These are phyloP conservation scores for Apiospora malaysiana DNA, from an alignment of 2,329 filamentous ascomycete species.

Conservation along the genomic window DNA sequence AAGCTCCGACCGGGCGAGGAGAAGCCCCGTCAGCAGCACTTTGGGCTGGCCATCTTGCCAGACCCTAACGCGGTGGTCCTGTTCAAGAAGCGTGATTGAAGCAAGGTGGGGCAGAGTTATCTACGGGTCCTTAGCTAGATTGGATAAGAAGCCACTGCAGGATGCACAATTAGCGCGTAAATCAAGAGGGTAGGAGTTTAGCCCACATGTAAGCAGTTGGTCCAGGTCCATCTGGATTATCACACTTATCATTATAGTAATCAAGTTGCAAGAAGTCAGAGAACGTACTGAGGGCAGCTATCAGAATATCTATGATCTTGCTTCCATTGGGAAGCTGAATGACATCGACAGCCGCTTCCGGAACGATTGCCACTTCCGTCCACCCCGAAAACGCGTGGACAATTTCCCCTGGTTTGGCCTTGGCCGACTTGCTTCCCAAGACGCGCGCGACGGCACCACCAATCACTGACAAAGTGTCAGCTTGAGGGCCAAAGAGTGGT, in stretches of 20 bases:
- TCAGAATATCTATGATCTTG: conserved; percentile 55
- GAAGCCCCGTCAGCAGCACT: too few species aligned
- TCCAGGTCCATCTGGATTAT: background rate
- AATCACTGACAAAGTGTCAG: conserved; percentile 53
- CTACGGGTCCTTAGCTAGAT: too few species aligned
- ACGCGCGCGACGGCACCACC: conserved; percentile 60
- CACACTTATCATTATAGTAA: background rate
- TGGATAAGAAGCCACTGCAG: background rate
- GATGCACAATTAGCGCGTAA: background rate
- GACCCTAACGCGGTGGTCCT: too few species aligned
- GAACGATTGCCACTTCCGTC: conserved; percentile 61
- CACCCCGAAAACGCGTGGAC: conserved; percentile 59
- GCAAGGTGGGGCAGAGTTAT: too few species aligned
- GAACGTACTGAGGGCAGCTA: conserved; percentile 12
- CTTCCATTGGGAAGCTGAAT: conserved; percentile 35
- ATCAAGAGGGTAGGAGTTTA: background rate
- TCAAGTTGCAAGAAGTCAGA: too few species aligned
- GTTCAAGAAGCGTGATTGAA: too few species aligned
- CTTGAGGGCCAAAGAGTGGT: background rate
- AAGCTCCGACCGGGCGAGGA: too few species aligned
- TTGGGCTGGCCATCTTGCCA: too few species aligned
- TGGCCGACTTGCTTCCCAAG: conserved; percentile 51
- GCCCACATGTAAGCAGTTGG: background rate
- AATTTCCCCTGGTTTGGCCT: conserved; percentile 56
- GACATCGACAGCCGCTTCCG: conserved; percentile 46